Base-by-base conservation (phyloP, 441 rosid species). In the Daphne laureola region DNA sequence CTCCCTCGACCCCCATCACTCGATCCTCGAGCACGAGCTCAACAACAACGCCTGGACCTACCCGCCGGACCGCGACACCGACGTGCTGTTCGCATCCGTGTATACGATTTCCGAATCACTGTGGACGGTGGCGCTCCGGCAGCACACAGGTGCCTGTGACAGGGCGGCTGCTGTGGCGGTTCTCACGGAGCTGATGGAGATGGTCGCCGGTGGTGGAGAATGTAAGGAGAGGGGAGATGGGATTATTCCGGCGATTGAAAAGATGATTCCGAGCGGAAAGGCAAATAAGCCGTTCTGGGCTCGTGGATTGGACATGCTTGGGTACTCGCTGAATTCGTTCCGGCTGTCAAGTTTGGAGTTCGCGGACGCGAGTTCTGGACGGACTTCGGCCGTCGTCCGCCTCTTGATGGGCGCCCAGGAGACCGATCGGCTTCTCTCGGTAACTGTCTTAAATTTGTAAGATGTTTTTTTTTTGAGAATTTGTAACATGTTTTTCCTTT, bases 301-400 rank as follows among this genome's bases (percentile, higher is more conserved):
- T 38, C 92, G 96, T 53, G 98, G 96, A 7, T 38, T 82, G 18
- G 95, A 88, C 83, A 57, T 91, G 78, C 70, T 91, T 44, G 98
- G 98, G 8, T 91, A 91, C 64, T 91, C 98, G 26, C 44, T 91
- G 64, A 91, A 88, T 52, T 71, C 95, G 0, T 74, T 86, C 13
- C 59, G 95, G 77, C 58, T 78, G 17, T 41, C 93, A 12, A 75
- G 84, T 68, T 56, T 91, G 75, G 26, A 57, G 12, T 88, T 87
- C 55, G 72, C 72, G 9, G 93, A 80, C 54, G 58, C 74, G 0
- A 65, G 46, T 35, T 61, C 83, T 42, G 61, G 68, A 1, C 66
- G 87, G 66, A 51, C 59, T 17, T 82, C 98, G 6, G 76, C 68
- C 66, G 57, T 88, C 47, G 75, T 77, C 41, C 71, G 96, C 63